A percentile compares a stretch with the other conserved stretches of the same genome.
Conservation (phyloP, 2,329 filamentous ascomycete species). For the Lasiodiplodia hormozganensis region DNA sequence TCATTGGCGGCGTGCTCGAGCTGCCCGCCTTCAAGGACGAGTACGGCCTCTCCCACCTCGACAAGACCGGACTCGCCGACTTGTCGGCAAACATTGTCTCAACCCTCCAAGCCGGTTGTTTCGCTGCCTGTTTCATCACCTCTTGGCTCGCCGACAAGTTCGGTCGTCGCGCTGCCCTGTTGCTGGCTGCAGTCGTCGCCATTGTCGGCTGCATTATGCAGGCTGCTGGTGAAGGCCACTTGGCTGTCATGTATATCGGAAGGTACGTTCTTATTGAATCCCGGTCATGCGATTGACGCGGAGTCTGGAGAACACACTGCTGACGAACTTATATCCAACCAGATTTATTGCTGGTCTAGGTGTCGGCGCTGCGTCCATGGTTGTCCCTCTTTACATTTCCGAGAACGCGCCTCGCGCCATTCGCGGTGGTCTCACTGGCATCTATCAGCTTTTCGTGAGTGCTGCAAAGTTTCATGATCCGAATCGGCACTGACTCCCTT, state of each 20-base stretch:
- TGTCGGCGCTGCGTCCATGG: conserved; percentile 61
- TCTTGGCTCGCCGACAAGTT: conserved; percentile 61
- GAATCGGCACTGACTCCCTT: background rate
- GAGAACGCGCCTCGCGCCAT: conserved; percentile 67
- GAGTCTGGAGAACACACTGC: background rate
- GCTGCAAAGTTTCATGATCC: background rate
- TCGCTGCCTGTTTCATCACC: conserved; percentile 67
- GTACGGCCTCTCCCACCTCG: conserved; percentile 37
- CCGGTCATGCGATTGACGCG: background rate
- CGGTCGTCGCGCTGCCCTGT: conserved; percentile 63
- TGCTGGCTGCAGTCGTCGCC: conserved; percentile 64
- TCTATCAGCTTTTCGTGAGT: conserved; percentile 63
- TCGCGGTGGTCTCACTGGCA: conserved; percentile 65
- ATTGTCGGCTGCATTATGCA: conserved; percentile 70
- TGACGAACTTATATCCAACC: background rate
- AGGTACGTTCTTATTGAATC: conserved; percentile 50
- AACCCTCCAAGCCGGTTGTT: conserved; percentile 71
- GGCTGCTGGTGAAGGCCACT: conserved; percentile 64
- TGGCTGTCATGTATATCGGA: conserved; percentile 71
- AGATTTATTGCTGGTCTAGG: conserved; percentile 62
- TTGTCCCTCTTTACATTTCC: conserved; percentile 66
- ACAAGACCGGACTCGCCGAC: conserved; percentile 54
- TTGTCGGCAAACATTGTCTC: conserved; percentile 73
- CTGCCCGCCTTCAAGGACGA: conserved; percentile 63
- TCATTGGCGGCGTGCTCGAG: conserved; percentile 65